Evolutionary conservation across 108 stramenopile species (phyloP).

Genomic region (Cyclostephanos tholiformis): DNA sequence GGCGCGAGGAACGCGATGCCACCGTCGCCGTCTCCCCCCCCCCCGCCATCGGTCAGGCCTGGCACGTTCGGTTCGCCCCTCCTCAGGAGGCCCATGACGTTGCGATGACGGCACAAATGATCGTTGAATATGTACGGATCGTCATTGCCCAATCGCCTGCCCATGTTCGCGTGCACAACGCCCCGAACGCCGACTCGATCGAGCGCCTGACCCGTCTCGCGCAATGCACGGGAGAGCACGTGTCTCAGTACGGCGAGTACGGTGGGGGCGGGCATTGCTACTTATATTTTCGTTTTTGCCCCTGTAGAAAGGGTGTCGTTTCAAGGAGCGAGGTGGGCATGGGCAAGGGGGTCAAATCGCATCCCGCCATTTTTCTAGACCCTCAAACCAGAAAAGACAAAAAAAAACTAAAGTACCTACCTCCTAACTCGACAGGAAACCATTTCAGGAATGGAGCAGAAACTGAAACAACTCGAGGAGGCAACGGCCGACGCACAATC

Average conservation of each 20-base stretch:
- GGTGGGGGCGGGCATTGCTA: constrained; percentile 56
- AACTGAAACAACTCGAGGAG: constrained; percentile 37
- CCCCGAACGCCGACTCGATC: constrained; percentile 78
- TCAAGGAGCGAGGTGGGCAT: too few species aligned
- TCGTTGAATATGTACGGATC: constrained; percentile 80
- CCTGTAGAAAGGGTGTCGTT: too few species aligned
- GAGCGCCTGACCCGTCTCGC: constrained; percentile 87
- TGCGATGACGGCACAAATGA: constrained; percentile 75
- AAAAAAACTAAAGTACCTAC: neutral
- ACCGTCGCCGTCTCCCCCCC: too few species aligned
- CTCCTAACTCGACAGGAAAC: too few species aligned
- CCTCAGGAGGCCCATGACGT: constrained; percentile 68
- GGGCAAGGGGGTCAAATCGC: too few species aligned
- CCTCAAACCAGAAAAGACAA: too few species aligned
- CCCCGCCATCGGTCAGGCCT: constrained; percentile 34
- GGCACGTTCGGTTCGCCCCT: constrained; percentile 71
- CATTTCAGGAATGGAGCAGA: constrained; percentile 26
- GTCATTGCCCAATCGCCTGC: constrained; percentile 59
- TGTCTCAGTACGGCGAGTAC: constrained; percentile 64
- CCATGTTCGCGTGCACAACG: constrained; percentile 56
- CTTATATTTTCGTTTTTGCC: neutral
- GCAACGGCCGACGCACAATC: constrained; percentile 31
- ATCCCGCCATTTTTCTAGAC: too few species aligned
- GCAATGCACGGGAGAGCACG: constrained; percentile 73
- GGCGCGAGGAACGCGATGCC: constrained; percentile 83